These are phyloP conservation scores for Penicillium paradoxum DNA, from an alignment of 495 filamentous ascomycete genomes.

Conservation along the genomic window DNA sequence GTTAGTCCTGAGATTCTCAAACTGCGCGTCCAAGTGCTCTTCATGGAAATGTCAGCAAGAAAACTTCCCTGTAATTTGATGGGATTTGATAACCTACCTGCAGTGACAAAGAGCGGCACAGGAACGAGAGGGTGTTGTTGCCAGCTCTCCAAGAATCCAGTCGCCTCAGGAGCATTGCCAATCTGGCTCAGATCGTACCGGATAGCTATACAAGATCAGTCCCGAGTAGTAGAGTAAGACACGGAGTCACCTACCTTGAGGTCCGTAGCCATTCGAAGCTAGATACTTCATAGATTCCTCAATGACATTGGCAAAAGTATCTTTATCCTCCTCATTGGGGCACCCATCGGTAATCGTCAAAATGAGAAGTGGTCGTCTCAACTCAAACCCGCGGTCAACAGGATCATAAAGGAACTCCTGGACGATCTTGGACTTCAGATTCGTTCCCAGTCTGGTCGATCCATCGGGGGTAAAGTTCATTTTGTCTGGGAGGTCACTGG, in stretches of 20 bases:
- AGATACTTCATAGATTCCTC: neutral
- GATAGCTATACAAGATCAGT: neutral
- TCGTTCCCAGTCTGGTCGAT: neutral
- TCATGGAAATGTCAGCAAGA: neutral
- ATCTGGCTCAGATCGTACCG: neutral
- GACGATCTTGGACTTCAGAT: neutral
- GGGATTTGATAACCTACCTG: neutral
- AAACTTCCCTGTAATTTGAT: neutral
- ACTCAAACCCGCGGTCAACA: neutral
- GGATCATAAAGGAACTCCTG: neutral
- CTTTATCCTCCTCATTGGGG: neutral
- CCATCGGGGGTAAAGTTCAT: neutral
- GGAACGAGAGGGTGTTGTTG: neutral
- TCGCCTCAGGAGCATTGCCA: neutral
- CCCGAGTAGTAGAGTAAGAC: neutral
- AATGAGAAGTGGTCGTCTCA: neutral
- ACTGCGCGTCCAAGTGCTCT: neutral
- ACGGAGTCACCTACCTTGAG: neutral
- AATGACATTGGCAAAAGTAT: neutral
- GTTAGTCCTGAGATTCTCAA: neutral
- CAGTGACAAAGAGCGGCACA: neutral
- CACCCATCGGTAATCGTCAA: neutral
- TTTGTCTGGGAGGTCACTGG: neutral
- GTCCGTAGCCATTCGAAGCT: neutral
- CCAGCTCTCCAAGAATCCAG: neutral